Conservation (phyloP, 176 grass and related monocot species). For the Elaeis guineensis region DNA sequence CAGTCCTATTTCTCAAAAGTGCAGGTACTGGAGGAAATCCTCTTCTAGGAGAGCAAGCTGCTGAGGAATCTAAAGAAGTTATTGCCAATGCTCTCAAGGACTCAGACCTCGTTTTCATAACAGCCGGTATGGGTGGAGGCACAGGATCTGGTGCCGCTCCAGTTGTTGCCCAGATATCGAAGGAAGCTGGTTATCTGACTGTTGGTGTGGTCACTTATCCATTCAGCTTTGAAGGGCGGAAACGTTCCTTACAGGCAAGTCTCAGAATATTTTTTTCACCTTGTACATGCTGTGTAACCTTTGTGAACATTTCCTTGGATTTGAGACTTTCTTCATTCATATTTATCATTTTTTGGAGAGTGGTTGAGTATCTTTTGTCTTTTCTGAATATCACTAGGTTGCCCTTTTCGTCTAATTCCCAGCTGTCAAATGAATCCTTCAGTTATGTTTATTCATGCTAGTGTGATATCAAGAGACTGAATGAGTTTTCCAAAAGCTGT, state of each 20-base stretch:
- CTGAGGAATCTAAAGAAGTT: conserved; percentile 86
- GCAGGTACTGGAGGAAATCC: conserved; percentile 89
- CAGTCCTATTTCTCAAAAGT: not conserved
- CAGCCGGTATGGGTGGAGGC: conserved; percentile 92
- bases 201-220: conserved; percentile 96
- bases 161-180: conserved; percentile 94
- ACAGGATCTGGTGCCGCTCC: conserved; percentile 96
- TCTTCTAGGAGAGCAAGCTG: conserved; percentile 78
- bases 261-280: not conserved
- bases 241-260: conserved; percentile 87
- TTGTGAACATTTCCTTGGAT: too few species aligned
- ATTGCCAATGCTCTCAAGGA: conserved; percentile 69
- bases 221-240: conserved; percentile 93
- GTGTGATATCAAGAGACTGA: too few species aligned
- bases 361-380: too few species aligned
- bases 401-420: too few species aligned
- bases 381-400: too few species aligned
- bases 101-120: conserved; percentile 93
- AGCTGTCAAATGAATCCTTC: too few species aligned
- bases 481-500: too few species aligned
- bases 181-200: conserved; percentile 93
- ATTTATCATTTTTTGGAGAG: too few species aligned
- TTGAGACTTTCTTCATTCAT: too few species aligned
- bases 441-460: too few species aligned
- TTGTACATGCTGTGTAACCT: too few species aligned